These are phyloP conservation scores for Cornus kousa DNA, from an alignment of 148 eudicot genomes.

Conservation along the genomic window DNA sequence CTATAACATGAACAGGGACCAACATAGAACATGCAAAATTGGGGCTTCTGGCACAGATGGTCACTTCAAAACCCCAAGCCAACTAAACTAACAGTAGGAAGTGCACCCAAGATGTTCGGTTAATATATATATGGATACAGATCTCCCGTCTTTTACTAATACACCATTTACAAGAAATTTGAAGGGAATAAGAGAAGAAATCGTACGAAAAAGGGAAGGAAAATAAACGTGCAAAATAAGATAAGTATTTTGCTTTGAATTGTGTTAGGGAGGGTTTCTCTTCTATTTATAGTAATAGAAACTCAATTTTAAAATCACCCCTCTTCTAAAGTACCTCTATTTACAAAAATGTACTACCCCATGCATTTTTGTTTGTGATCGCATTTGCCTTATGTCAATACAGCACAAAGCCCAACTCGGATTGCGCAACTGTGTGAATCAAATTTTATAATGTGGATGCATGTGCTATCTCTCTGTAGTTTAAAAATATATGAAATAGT, in stretches of 20 bases:
- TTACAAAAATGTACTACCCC: background rate
- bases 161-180: too few relatives aligned
- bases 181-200: background rate
- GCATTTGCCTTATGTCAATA: background rate
- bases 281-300: background rate
- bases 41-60: too few relatives aligned
- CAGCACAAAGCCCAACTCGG: background rate
- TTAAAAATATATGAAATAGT: background rate
- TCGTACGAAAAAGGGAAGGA: background rate
- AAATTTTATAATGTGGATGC: background rate
- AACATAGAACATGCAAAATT: too few relatives aligned
- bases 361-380: background rate
- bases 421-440: background rate
- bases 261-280: too few relatives aligned
- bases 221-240: too few relatives aligned
- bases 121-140: too few relatives aligned
- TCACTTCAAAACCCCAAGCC: too few relatives aligned
- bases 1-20: too few relatives aligned
- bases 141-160: too few relatives aligned
- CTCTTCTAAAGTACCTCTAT: background rate
- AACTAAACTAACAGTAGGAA: too few relatives aligned
- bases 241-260: too few relatives aligned
- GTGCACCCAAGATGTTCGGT: too few relatives aligned
- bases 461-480: background rate
- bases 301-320: background rate